phyloP scores from a whole-genome alignment of 306 rosid genomes.

The Pterocarpus santalinus region DNA sequence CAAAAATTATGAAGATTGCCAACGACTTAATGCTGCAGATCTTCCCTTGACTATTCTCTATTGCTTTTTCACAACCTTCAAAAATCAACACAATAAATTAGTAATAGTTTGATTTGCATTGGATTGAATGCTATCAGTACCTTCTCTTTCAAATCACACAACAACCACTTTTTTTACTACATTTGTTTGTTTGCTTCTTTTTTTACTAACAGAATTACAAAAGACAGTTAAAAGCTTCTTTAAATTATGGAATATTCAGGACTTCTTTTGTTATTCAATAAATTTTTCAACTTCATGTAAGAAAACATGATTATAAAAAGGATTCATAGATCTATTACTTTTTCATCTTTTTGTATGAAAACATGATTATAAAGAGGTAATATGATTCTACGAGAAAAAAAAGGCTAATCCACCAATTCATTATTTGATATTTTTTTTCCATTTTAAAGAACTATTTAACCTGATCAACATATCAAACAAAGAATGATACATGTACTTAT shows the following conservation, averaged over 20 bases:
- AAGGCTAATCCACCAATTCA: neutral
- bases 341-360: neutral
- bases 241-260: conserved; percentile 6
- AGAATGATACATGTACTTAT: neutral
- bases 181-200: neutral
- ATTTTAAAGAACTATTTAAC: neutral
- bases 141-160: no score
- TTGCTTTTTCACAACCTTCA: no score
- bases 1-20: no score
- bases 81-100: no score
- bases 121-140: no score
- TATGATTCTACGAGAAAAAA: neutral
- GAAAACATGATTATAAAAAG: conserved; percentile 20
- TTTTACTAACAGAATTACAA: neutral
- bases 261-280: conserved; percentile 20
- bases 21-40: no score
- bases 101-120: no score
- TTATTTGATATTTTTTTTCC: neutral
- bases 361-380: neutral
- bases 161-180: no score
- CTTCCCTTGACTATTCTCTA: no score
- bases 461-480: conserved; percentile 11
- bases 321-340: neutral
- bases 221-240: conserved; percentile 40
- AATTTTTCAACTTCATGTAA: conserved; percentile 7